Evolutionary conservation across 805 yeast species (phyloP), one percentile per base, ranked within the genome.

Genomic region (Lachancea meyersii): DNA sequence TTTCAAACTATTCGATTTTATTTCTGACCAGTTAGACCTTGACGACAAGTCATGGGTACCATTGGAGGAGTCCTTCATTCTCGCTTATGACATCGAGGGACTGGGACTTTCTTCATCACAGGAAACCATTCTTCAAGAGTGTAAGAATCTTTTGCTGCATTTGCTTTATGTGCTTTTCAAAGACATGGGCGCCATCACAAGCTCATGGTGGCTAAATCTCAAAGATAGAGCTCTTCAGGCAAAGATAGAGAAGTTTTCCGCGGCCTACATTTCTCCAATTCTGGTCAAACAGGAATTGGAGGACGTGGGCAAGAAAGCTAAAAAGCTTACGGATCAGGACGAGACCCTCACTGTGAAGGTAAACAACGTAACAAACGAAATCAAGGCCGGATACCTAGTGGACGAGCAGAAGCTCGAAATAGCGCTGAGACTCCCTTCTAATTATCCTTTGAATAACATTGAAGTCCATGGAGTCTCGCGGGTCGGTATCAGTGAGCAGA

Each of bases 371-470:
- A 67, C 77, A 2, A 76, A 77, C 49, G 96, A 87, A 58, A 77
- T 89, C 46, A 80, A 74, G 48, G 81, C 87, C 1, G 67, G 73
- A 1, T 88, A 85, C 59, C 68, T 78, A 35, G 85, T 89, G 44
- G 97, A 89, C 61, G 97, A 89, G 43, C 95, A 88, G 55, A 77
- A 76, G 20, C 72, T 89, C 73, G 95, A 86, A 53, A 75, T 94
- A 68, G 74, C 79, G 0, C 78, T 91, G 47, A 72, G 72, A 34
- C 65, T 91, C 6, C 97, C 97, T 0, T 55, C 68, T 0, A 73
- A 77, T 31, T 93, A 79, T 53, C 99, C 99, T 8, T 72, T 91
- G 32, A 75, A 79, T 1, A 81, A 77, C 49, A 81, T 93, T 8
- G 68, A 70, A 7, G 88, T 93, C 1, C 77, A 76, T 35, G 97